These are phyloP conservation scores for Pterocarpus santalinus DNA, from an alignment of 306 rosid genomes.

Conservation along the genomic window DNA sequence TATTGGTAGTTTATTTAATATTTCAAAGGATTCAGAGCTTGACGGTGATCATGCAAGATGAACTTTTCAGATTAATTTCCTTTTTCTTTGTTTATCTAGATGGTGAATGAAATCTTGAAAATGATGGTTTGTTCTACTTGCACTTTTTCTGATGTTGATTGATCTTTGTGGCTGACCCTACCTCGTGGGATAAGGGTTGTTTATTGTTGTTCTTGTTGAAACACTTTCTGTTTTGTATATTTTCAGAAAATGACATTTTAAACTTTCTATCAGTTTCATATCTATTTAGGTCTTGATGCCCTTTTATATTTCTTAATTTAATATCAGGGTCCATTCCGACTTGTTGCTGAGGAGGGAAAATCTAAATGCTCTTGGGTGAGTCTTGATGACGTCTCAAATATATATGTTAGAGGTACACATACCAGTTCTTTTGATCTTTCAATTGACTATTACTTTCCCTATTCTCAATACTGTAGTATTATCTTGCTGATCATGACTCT, in stretches of 20 bases:
- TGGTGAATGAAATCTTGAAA: conserved; percentile 22
- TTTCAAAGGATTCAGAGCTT: conserved; percentile 19
- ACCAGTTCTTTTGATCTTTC: conserved; percentile 17
- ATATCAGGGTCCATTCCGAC: conserved; percentile 90
- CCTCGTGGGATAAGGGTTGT: neutral
- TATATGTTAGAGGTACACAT: conserved; percentile 80
- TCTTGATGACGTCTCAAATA: conserved; percentile 92
- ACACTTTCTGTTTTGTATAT: conserved; percentile 4
- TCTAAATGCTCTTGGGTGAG: conserved; percentile 98
- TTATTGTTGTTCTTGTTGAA: neutral
- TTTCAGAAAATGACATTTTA: conserved; percentile 14
- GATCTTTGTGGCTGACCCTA: neutral
- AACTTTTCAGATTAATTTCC: conserved; percentile 7
- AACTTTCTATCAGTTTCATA: conserved; percentile 2
- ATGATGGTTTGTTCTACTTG: neutral
- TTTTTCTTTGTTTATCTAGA: conserved; percentile 22
- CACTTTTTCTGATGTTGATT: neutral
- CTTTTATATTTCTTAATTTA: conserved; percentile 11
- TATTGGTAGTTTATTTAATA: conserved; percentile 24
- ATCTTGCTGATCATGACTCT: conserved; percentile 1
- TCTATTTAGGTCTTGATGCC: conserved; percentile 31
- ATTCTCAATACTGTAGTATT: neutral
- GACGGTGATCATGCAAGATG: conserved; percentile 22
- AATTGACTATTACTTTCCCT: conserved; percentile 18
- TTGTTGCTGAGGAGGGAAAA: conserved; percentile 98